Conservation (phyloP, 2,329 filamentous ascomycete species). For the Cryoendolithus antarcticus region DNA sequence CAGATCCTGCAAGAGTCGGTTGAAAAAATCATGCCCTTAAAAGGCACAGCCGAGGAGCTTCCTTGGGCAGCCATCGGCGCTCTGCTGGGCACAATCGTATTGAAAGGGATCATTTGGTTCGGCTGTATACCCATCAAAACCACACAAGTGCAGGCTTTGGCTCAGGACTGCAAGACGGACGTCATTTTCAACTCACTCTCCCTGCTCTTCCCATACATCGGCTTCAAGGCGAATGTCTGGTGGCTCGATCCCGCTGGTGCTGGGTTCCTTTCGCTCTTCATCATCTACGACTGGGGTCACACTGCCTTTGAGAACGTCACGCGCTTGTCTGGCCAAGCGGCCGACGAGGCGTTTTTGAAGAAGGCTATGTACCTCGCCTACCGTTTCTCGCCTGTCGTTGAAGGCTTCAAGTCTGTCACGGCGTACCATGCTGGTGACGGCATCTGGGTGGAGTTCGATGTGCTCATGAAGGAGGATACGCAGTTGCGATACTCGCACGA, state of each 20-base stretch:
- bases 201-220: constrained; percentile 50
- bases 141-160: constrained; percentile 51
- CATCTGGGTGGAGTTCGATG: constrained; percentile 50
- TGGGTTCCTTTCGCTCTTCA: constrained; percentile 49
- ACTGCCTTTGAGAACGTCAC: constrained; percentile 50
- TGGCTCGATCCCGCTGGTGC: constrained; percentile 56
- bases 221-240: constrained; percentile 47
- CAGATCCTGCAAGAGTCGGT: constrained; percentile 51
- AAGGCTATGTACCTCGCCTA: constrained; percentile 50
- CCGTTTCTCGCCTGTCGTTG: constrained; percentile 23
- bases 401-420: constrained; percentile 27
- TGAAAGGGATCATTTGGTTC: constrained; percentile 51
- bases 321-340: constrained; percentile 46
- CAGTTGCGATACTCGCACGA: constrained; percentile 44
- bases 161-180: constrained; percentile 52
- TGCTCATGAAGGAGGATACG: constrained; percentile 43
- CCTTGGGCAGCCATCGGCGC: constrained; percentile 43
- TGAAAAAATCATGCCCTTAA: constrained; percentile 39
- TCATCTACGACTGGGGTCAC: constrained; percentile 56
- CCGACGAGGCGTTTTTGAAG: constrained; percentile 38
- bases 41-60: constrained; percentile 38
- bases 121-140: constrained; percentile 49
- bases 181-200: constrained; percentile 54
- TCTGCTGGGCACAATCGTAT: constrained; percentile 43
- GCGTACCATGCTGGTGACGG: constrained; percentile 52